phyloP scores from a whole-genome alignment of 2,329 filamentous ascomycete genomes.

The Botrytis deweyae region DNA sequence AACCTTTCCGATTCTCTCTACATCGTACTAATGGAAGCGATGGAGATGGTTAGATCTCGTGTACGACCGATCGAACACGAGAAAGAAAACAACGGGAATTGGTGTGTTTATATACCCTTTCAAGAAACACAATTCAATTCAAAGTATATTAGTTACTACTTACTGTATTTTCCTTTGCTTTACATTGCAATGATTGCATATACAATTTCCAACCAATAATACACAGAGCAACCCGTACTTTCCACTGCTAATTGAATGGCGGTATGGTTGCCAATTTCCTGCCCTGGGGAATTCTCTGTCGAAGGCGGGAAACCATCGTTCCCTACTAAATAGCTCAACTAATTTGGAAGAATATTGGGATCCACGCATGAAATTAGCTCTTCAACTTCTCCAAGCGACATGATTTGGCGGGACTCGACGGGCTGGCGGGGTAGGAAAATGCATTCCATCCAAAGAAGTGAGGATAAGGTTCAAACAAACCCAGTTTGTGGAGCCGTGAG shows the following conservation, averaged over 20 bases:
- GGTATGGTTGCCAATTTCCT: background rate
- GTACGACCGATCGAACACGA: background rate
- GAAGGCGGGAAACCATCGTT: background rate
- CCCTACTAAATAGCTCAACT: background rate
- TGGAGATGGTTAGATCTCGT: background rate
- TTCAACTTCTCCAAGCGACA: background rate
- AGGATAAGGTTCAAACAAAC: conserved; percentile 21
- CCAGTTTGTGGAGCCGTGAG: background rate
- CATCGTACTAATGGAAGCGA: background rate
- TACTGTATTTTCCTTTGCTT: background rate
- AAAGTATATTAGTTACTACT: background rate
- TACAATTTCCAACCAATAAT: background rate
- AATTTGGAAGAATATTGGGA: background rate
- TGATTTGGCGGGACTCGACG: background rate
- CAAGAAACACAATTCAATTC: background rate
- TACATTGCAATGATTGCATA: background rate
- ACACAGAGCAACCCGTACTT: background rate
- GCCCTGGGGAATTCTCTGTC: background rate
- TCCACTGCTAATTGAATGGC: background rate
- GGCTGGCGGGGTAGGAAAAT: background rate
- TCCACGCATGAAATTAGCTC: background rate
- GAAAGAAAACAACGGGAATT: background rate
- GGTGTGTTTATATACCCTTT: background rate
- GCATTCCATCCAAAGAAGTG: background rate
- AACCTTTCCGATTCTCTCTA: background rate